Evolutionary conservation across 2,329 filamentous ascomycete species (phyloP).

Genomic region (Aureobasidium sp.): DNA sequence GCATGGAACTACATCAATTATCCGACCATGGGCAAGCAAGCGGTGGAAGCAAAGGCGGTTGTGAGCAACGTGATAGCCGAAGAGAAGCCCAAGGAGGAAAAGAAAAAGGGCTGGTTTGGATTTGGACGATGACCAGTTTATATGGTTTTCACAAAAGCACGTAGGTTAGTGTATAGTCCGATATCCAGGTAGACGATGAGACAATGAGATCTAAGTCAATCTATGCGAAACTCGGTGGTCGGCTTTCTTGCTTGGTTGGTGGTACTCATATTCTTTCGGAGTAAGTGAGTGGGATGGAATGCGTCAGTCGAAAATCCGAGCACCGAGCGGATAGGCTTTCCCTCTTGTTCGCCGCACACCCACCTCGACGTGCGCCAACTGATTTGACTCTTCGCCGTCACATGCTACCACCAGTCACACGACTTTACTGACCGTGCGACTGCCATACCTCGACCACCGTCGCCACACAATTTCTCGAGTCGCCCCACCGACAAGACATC

Average conservation of each 20-base stretch:
- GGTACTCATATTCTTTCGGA: neutral
- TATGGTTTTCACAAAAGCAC: neutral
- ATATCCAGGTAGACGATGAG: neutral
- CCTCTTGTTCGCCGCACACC: neutral
- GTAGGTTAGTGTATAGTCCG: neutral
- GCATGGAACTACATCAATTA: slow-evolving; percentile 98
- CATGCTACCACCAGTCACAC: slow-evolving; percentile 1
- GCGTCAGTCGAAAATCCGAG: neutral
- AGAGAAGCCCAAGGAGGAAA: slow-evolving; percentile 28
- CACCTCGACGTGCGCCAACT: neutral
- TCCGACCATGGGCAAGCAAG: slow-evolving; percentile 50
- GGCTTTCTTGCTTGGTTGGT: neutral
- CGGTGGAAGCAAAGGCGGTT: slow-evolving; percentile 19
- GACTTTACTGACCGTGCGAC: slow-evolving; percentile 14
- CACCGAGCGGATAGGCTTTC: neutral
- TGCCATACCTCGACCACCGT: neutral
- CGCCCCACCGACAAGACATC: slow-evolving; percentile 21
- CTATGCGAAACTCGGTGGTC: neutral
- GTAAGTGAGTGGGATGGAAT: neutral
- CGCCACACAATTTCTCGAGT: neutral
- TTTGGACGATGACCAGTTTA: slow-evolving; percentile 35
- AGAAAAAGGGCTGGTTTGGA: slow-evolving; percentile 45
- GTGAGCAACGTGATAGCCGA: slow-evolving; percentile 21
- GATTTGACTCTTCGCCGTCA: neutral
- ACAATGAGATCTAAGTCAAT: neutral